Evolutionary conservation across 139 green algal genomes (phyloP), one percentile per base, ranked within the genome.

Genomic region (Dunaliella primolecta): DNA sequence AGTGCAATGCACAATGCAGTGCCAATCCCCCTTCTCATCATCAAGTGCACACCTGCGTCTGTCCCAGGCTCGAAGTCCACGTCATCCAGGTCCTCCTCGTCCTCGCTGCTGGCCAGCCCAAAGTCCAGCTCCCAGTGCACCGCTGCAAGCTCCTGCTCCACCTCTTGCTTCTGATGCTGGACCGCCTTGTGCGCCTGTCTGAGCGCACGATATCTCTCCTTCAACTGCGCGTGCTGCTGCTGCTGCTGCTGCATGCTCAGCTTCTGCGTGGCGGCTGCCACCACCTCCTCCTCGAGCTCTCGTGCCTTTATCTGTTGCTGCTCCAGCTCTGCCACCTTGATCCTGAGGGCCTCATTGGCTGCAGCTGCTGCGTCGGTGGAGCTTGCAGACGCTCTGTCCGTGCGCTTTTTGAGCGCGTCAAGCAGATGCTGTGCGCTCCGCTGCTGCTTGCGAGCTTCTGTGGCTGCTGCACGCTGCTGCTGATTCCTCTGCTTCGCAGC

Each of bases 141-240:
- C 2, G 15, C 46, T 81, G 35, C 72, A 75, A 75, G 21, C 72
- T 86, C 71, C 75, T 81, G 71, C 82, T 86, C 72, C 70, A 80
- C 27, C 21, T 3, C 25, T 31, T 32, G 71, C 71, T 11, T n/a
- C 27, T 35, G 71, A 7, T 35, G 71, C 71, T 77, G 71, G 29
- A 35, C 71, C 21, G 27, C 25, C 21, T 35, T 21, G 27, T 77
- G 71, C 29, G 71, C 27, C 21, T 7, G 2, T 2, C 2, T 31
- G 27, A 35, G 71, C 71, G 21, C 29, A 77, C 71, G 27, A n/a
- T 32, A 77, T 7, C 46, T 25, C 7, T 31, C 15, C 27, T 31
- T 77, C 25, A 31, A n/a, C 27, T 32, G 2, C 15, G 11, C 21
- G 71, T 77, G 29, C 27, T 31, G 71, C 27, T 32, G 29, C 71